A percentile compares a stretch with the other conserved stretches of the same genome.
These are phyloP conservation scores for Metschnikowia cerradonensis DNA, from an alignment of 805 yeast species.

Conservation along the genomic window DNA sequence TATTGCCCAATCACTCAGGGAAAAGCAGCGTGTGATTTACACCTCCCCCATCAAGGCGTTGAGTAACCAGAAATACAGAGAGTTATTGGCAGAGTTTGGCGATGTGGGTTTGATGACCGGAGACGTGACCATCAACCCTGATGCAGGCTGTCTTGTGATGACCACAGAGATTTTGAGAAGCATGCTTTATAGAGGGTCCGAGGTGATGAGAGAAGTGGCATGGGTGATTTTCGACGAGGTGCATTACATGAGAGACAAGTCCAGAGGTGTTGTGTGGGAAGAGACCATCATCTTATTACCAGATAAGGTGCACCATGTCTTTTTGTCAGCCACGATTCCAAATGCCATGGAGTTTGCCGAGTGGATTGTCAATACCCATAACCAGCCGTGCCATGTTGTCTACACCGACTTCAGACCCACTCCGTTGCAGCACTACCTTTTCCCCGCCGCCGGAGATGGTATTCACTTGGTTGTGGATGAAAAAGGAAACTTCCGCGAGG, in stretches of 20 bases:
- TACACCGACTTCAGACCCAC: slow-evolving; percentile 99
- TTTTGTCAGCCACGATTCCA: slow-evolving; percentile 94
- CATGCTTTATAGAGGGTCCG: slow-evolving; percentile 96
- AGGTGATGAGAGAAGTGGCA: slow-evolving; percentile 96
- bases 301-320: slow-evolving; percentile 91
- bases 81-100: slow-evolving; percentile 85
- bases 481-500: slow-evolving; percentile 93
- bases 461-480: slow-evolving; percentile 97
- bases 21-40: slow-evolving; percentile 89
- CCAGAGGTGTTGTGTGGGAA: slow-evolving; percentile 99
- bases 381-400: slow-evolving; percentile 97
- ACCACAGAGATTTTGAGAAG: slow-evolving; percentile 96
- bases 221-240: slow-evolving; percentile 99
- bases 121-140: slow-evolving; percentile 97
- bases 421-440: slow-evolving; percentile 93
- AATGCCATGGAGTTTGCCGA: slow-evolving; percentile 98
- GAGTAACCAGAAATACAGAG: slow-evolving; percentile 92
- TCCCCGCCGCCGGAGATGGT: slow-evolving; percentile 99
- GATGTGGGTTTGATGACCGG: slow-evolving; percentile 99
- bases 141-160: slow-evolving; percentile 97
- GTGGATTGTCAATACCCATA: slow-evolving; percentile 94
- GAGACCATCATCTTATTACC: slow-evolving; percentile 95
- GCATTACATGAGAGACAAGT: slow-evolving; percentile 96
- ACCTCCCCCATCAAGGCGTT: slow-evolving; percentile 95
- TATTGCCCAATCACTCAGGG: slow-evolving; percentile 88